Conservation (phyloP, 345 rosid genomes). For the Carallia brachiata region DNA sequence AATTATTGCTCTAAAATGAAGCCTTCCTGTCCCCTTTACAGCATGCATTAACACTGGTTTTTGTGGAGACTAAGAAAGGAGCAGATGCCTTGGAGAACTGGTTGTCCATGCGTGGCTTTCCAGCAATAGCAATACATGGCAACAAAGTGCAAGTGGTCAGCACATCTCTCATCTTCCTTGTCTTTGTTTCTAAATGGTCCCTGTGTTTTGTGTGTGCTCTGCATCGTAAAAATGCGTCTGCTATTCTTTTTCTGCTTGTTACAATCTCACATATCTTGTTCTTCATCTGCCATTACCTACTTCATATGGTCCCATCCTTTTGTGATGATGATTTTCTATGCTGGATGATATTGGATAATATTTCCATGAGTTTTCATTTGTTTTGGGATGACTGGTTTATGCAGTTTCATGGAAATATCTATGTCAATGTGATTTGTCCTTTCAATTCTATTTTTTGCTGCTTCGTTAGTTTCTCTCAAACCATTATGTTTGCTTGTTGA, state of each 20-base stretch:
- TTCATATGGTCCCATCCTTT: no score
- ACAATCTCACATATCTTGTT: no score
- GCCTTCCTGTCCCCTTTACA: slow-evolving; percentile 14
- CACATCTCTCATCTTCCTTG: neutral
- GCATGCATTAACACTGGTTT: slow-evolving; percentile 47
- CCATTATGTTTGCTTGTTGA: slow-evolving; percentile 3
- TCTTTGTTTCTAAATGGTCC: neutral
- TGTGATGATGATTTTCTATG: no score
- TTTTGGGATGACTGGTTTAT: no score
- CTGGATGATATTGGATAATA: no score
- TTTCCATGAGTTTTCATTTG: no score
- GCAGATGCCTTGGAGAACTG: slow-evolving; percentile 51
- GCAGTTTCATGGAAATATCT: no score
- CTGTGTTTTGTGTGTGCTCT: neutral
- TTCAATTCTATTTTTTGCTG: neutral
- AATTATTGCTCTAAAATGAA: neutral
- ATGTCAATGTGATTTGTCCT: neutral
- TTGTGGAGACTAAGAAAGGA: slow-evolving; percentile 57
- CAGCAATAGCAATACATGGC: slow-evolving; percentile 51
- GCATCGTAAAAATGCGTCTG: no score
- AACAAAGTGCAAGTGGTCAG: slow-evolving; percentile 53
- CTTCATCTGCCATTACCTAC: no score
- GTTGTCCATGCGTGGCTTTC: slow-evolving; percentile 38
- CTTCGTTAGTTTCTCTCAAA: neutral
- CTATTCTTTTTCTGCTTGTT: no score